Evolutionary conservation across 2,329 filamentous ascomycete species (phyloP).

Genomic region (Penicillium sclerotigenum): DNA sequence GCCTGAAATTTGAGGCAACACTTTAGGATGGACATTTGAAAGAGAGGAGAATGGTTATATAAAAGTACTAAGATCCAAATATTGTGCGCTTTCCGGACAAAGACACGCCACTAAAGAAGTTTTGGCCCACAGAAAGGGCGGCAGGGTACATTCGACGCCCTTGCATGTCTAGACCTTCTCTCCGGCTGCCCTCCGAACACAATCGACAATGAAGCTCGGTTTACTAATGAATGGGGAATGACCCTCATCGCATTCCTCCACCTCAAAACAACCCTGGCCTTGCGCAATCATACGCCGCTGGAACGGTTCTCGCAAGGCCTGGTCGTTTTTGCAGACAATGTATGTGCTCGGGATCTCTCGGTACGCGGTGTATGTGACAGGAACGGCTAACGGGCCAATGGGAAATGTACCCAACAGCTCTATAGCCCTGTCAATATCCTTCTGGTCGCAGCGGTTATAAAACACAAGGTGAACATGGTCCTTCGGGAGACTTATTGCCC

Average conservation of each 20-base stretch:
- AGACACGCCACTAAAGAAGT: rapidly evolving
- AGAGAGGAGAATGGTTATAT: not conserved
- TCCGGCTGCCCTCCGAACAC: slow-evolving; percentile 25
- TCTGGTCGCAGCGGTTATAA: slow-evolving; percentile 25
- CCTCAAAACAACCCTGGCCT: slow-evolving; percentile 23
- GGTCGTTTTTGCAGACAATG: slow-evolving; percentile 30
- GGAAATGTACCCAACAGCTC: slow-evolving; percentile 25
- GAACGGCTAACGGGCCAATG: slow-evolving; percentile 21
- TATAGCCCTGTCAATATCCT: slow-evolving; percentile 25
- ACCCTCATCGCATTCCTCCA: slow-evolving; percentile 29
- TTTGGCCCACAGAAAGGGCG: not conserved
- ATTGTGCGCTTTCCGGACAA: too few species aligned
- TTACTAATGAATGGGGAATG: slow-evolving; percentile 32
- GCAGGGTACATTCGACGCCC: too few species aligned
- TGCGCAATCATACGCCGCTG: slow-evolving; percentile 31
- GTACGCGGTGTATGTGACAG: slow-evolving; percentile 29
- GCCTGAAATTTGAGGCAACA: not conserved
- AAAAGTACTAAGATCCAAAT: not conserved
- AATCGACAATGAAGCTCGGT: slow-evolving; percentile 24
- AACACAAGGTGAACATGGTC: slow-evolving; percentile 18
- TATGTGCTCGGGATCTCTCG: slow-evolving; percentile 30
- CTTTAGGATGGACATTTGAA: not conserved
- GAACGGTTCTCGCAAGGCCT: slow-evolving; percentile 17
- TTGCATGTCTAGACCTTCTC: slow-evolving; percentile 8
- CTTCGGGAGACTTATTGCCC: slow-evolving; percentile 19